These are phyloP conservation scores for Lunasporangiospora selenospora DNA, from an alignment of 192 early-diverging fungal genomes.

Conservation along the genomic window DNA sequence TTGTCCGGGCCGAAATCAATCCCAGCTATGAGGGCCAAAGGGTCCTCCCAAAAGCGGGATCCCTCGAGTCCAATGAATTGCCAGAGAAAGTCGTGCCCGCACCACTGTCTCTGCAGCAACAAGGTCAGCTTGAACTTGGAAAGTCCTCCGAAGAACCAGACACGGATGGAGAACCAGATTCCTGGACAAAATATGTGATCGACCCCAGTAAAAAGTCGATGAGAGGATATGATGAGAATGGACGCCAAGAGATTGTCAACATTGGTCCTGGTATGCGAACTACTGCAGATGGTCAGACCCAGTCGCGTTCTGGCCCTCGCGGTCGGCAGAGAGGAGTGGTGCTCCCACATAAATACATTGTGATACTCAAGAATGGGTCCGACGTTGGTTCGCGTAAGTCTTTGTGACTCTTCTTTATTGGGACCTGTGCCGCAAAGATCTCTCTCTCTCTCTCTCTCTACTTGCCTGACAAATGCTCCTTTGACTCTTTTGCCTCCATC, in stretches of 20 bases:
- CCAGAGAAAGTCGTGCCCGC: background rate
- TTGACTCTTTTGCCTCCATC: background rate
- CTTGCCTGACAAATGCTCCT: too few species aligned
- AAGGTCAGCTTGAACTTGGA: background rate
- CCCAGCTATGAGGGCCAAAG: too few species aligned
- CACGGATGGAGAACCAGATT: background rate
- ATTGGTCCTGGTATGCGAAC: slow-evolving; percentile 26
- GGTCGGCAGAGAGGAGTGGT: slow-evolving; percentile 38
- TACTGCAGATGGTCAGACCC: slow-evolving; percentile 29
- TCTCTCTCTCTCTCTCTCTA: too few species aligned
- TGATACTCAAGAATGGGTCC: slow-evolving; percentile 31
- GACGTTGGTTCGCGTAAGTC: slow-evolving; percentile 29
- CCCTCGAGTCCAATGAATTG: background rate
- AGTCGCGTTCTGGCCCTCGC: slow-evolving; percentile 26
- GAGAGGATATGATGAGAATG: slow-evolving; percentile 27
- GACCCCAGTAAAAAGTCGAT: slow-evolving; percentile 25
- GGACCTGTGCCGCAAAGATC: too few species aligned
- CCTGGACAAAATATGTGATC: slow-evolving; percentile 6
- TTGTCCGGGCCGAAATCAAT: too few species aligned
- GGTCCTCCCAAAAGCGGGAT: too few species aligned
- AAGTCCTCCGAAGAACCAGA: background rate
- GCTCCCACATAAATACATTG: slow-evolving; percentile 40
- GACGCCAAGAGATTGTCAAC: slow-evolving; percentile 40
- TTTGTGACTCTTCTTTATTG: background rate
- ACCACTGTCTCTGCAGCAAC: background rate